A percentile compares a stretch with the other conserved stretches of the same genome.
Evolutionary conservation across 2,329 filamentous ascomycete genomes (phyloP).

Genomic region (Penicillium sp.): DNA sequence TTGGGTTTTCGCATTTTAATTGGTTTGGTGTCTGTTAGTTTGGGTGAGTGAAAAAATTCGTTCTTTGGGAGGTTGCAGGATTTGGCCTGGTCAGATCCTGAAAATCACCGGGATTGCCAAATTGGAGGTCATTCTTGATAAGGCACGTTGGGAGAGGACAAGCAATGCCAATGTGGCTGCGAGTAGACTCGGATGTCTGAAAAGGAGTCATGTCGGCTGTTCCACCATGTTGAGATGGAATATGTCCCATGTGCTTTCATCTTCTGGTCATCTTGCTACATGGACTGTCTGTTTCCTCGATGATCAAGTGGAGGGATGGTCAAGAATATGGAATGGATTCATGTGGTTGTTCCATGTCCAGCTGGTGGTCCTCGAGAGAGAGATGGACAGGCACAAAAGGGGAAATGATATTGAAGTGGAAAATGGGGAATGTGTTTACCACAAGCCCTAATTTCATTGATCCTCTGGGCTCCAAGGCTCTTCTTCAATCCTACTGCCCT

Average conservation of each 20-base stretch:
- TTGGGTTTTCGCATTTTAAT: constrained; percentile 13
- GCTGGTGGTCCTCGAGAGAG: background rate
- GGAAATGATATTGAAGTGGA: constrained; percentile 11
- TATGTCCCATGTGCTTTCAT: too few relatives aligned
- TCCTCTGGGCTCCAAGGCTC: constrained; percentile 4
- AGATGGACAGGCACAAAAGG: constrained; percentile 1
- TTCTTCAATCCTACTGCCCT: constrained; percentile 10
- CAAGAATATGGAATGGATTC: too few relatives aligned
- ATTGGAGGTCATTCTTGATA: too few relatives aligned
- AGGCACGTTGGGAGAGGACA: too few relatives aligned
- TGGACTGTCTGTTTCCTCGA: too few relatives aligned
- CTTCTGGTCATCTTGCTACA: too few relatives aligned
- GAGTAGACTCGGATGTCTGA: too few relatives aligned
- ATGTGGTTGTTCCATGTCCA: too few relatives aligned
- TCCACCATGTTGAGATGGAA: too few relatives aligned
- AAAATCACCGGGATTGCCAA: background rate
- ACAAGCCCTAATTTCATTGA: constrained; percentile 3
- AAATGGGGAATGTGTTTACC: constrained; percentile 12
- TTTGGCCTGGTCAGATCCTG: background rate
- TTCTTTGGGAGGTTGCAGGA: constrained; percentile 2
- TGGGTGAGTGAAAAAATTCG: constrained; percentile 12
- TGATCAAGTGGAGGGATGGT: too few relatives aligned
- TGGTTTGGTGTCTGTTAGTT: constrained; percentile 16
- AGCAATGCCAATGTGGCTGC: too few relatives aligned
- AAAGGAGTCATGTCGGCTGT: too few relatives aligned